These are phyloP conservation scores for Gossypium herbaceum DNA, from an alignment of 345 rosid genomes.

Conservation along the genomic window DNA sequence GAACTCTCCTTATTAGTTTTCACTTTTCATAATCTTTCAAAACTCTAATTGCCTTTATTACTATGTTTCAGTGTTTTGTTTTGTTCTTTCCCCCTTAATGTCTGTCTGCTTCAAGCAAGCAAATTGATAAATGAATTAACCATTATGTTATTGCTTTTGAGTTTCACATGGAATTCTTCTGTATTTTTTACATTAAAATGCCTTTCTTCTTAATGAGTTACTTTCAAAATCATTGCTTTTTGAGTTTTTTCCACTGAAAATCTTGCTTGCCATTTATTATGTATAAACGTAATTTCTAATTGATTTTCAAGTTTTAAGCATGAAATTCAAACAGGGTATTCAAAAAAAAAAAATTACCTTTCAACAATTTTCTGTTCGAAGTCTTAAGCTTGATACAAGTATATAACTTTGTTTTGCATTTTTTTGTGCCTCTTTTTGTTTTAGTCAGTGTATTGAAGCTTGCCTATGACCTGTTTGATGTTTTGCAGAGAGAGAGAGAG, in stretches of 20 bases:
- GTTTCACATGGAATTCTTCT: not conserved
- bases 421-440: not conserved
- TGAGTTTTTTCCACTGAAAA: not conserved
- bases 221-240: conserved; percentile 1
- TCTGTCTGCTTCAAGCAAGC: not conserved
- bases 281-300: not conserved
- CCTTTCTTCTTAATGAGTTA: not conserved
- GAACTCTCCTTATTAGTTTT: not conserved
- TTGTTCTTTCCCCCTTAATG: not conserved
- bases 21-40: not conserved
- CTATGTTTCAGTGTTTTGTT: not conserved
- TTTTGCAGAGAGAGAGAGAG: conserved; percentile 18
- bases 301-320: conserved; percentile 7
- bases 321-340: conserved; percentile 4
- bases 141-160: not conserved
- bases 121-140: not conserved
- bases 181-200: not conserved
- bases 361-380: not conserved
- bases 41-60: not conserved
- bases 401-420: not conserved
- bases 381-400: not conserved
- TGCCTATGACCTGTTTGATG: conserved; percentile 32
- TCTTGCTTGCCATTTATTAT: not conserved
- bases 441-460: conserved; percentile 4
- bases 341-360: not conserved